These are phyloP conservation scores for Xenosphaeropsis pyriputrescens DNA, from an alignment of 2,329 filamentous ascomycete species.

Conservation along the genomic window DNA sequence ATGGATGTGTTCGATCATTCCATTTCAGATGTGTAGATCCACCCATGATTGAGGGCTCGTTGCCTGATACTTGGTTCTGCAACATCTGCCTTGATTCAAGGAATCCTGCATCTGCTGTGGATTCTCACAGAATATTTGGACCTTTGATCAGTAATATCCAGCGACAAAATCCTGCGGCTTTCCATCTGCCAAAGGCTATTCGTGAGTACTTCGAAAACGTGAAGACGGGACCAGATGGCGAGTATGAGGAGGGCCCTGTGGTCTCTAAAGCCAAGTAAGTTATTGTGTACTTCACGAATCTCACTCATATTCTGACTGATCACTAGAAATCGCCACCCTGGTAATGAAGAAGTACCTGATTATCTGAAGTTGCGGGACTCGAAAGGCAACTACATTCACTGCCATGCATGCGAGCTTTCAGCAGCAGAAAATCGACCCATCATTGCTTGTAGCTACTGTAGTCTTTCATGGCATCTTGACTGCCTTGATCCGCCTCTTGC, in stretches of 20 bases:
- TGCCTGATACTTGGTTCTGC: conserved; percentile 76
- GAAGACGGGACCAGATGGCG: conserved; percentile 58
- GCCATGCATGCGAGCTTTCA: conserved; percentile 58
- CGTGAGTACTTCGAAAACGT: conserved; percentile 72
- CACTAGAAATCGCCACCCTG: conserved; percentile 18
- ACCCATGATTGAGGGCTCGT: conserved; percentile 41
- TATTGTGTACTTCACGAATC: conserved; percentile 3
- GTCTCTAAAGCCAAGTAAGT: conserved; percentile 42
- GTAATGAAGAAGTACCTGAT: conserved; percentile 48
- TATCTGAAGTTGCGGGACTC: conserved; percentile 53
- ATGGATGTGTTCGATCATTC: conserved; percentile 80
- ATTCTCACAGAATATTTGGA: conserved; percentile 41
- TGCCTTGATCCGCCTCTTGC: conserved; percentile 77
- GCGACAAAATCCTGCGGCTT: conserved; percentile 56
- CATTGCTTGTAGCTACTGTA: conserved; percentile 74
- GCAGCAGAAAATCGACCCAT: conserved; percentile 51
- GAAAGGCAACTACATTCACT: conserved; percentile 65
- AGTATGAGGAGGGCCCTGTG: conserved; percentile 56
- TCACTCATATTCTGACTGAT: not conserved
- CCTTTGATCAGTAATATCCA: conserved; percentile 50
- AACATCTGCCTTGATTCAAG: conserved; percentile 47
- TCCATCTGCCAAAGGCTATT: conserved; percentile 54
- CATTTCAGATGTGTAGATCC: conserved; percentile 84
- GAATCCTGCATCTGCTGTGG: conserved; percentile 19
- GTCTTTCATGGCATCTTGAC: conserved; percentile 79